Percentiles rank a stretch among this genome's conserved stretches.
Evolutionary conservation across 176 grass and related monocot species (phyloP).

Genomic region (Tillandsia fasciculata): DNA sequence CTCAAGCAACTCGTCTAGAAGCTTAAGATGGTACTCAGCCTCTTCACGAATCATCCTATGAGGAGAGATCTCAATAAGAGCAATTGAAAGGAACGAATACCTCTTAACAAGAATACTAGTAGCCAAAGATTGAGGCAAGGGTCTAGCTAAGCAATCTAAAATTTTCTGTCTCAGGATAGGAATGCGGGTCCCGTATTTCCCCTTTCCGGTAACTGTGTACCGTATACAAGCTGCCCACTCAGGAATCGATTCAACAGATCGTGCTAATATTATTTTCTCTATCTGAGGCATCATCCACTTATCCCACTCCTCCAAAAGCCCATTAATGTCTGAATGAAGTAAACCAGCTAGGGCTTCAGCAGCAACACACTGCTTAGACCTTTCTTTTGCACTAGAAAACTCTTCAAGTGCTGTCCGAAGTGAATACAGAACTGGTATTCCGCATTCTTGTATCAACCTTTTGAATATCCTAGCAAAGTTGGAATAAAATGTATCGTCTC

Average conservation of each 20-base stretch:
- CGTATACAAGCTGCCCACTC: conserved; percentile 97
- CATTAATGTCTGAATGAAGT: conserved; percentile 79
- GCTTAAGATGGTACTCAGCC: conserved; percentile 55
- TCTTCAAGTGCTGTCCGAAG: conserved; percentile 57
- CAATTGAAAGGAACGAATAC: conserved; percentile 85
- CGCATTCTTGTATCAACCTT: conserved; percentile 89
- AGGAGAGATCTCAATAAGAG: conserved; percentile 81
- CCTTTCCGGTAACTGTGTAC: conserved; percentile 92
- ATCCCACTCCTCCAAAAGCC: conserved; percentile 44
- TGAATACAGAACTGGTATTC: conserved; percentile 45
- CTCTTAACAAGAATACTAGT: conserved; percentile 86
- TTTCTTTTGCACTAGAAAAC: conserved; percentile 88
- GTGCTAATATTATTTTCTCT: conserved; percentile 57
- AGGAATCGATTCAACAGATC: conserved; percentile 88
- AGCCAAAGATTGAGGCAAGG: conserved; percentile 49
- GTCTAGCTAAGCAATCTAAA: conserved; percentile 62
- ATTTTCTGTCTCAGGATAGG: conserved; percentile 73
- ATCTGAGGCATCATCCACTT: conserved; percentile 63
- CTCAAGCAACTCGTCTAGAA: conserved; percentile 75
- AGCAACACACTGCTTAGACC: conserved; percentile 91
- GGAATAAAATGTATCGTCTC: conserved; percentile 61
- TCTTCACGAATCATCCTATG: conserved; percentile 56
- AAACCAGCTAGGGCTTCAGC: conserved; percentile 92
- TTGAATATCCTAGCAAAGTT: conserved; percentile 97
- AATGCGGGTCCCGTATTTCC: conserved; percentile 53